Base-by-base conservation (phyloP, 108 stramenopile species). In the Nannochloropsis salina region DNA sequence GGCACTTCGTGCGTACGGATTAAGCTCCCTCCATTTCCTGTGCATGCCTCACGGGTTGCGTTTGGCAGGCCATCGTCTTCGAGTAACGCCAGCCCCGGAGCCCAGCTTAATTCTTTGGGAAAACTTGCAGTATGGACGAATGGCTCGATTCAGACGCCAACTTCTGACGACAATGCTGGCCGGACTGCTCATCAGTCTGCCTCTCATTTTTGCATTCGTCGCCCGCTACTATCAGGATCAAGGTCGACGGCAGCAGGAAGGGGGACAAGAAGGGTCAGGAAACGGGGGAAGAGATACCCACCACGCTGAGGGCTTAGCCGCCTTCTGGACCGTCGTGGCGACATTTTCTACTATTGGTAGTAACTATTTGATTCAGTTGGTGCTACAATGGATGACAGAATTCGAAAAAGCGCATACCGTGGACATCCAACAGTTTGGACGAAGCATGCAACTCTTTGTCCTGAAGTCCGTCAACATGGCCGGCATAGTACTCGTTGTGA, bases 41-140 rank as follows among this genome's bases (percentile, higher is more conserved):
- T 88, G 80, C 44, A 81, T 80, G 82, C 82, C 86, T 83, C n/a
- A 20, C 11, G n/a, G 44, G 5, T 9, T 85, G 43, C 81, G 47
- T 88, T 82, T 87, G 42, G 45, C 45, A n/a, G 87, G 87, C 3
- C 84, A 83, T 3, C 41, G 85, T 4, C 43, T 92, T 43, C 15
- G 20, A 9, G 91, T 92, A 11, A 20, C 12, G 51, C 31, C 81
- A 41, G 92, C 92, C 6, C 86, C 91, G 1, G 92, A 92, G 85
- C 92, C 92, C 20, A 89, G 89, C 42, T 87, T 86, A 10, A 91
- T 92, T 9, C 44, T 91, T 40, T 92, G 91, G 91, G 92, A 92
- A 44, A 92, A 92, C 88, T 80, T 90, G 61, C 84, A 80, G 12
- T 86, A 83, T 83, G n/a, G 43, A 12, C 44, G 80, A 47, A 88